Conservation (phyloP, 2,329 filamentous ascomycete genomes). For the Ceratocystis eucalypticola region DNA sequence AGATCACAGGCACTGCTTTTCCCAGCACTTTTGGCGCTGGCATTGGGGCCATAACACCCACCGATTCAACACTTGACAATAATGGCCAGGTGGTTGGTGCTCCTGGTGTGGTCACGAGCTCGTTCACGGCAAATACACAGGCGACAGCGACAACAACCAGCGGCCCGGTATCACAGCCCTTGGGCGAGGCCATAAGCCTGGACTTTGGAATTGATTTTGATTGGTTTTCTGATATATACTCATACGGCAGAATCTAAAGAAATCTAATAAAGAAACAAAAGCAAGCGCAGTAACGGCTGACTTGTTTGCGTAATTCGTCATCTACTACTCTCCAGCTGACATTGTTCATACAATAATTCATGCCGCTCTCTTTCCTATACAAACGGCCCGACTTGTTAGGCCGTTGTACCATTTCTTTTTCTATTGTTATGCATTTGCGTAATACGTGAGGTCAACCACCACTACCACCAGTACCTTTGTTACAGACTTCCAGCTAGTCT, state of each 20-base stretch:
- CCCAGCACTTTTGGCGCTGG: background rate
- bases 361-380: background rate
- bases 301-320: background rate
- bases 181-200: constrained; percentile 10
- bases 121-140: background rate
- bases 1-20: constrained; percentile 22
- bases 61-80: constrained; percentile 25
- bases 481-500: background rate
- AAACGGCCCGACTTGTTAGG: background rate
- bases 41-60: constrained; percentile 24
- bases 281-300: background rate
- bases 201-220: constrained; percentile 18
- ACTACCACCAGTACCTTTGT: background rate
- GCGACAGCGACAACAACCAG: background rate
- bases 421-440: background rate
- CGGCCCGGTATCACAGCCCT: background rate
- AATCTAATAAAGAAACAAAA: background rate
- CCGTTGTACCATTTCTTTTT: background rate
- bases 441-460: background rate
- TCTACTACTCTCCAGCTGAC: background rate
- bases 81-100: constrained; percentile 22
- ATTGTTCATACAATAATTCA: background rate
- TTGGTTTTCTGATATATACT: constrained; percentile 18
- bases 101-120: background rate
- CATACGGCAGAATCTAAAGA: background rate